Evolutionary conservation across 805 yeast genomes (phyloP).

Genomic region (Lipomyces sp.): DNA sequence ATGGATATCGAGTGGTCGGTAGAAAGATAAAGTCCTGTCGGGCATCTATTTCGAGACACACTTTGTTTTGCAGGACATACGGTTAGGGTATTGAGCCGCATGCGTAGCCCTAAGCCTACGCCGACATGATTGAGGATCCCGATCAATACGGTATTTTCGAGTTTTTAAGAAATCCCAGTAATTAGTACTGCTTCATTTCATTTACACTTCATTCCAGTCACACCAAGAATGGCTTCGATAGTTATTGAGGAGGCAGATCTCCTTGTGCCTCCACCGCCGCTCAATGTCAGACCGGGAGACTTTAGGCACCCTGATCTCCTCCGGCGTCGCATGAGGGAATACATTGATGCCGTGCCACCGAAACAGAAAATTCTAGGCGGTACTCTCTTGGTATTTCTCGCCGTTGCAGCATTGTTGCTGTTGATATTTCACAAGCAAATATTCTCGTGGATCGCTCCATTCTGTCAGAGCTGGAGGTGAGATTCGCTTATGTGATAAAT

Average conservation of each 20-base stretch:
- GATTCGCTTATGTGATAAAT: not conserved
- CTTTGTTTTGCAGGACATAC: too few species aligned
- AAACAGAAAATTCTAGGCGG: conserved; percentile 21
- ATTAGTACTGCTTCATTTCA: too few species aligned
- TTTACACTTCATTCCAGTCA: too few species aligned
- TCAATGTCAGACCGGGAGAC: not conserved
- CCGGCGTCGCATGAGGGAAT: conserved; percentile 10
- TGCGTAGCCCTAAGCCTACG: too few species aligned
- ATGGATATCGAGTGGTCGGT: too few species aligned
- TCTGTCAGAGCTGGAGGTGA: conserved; percentile 35
- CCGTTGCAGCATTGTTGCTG: conserved; percentile 28
- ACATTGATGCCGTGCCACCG: conserved; percentile 9
- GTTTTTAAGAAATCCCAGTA: too few species aligned
- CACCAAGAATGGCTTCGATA: too few species aligned
- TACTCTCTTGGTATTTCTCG: conserved; percentile 6
- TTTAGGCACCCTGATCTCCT: conserved; percentile 10
- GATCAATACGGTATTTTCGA: too few species aligned
- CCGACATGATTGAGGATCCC: too few species aligned
- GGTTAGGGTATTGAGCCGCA: too few species aligned
- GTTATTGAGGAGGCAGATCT: conserved; percentile 23
- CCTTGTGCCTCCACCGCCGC: conserved; percentile 15
- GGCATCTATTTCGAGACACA: too few species aligned
- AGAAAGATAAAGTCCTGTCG: too few species aligned
- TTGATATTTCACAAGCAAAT: conserved; percentile 39
- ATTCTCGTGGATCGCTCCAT: conserved; percentile 35